Evolutionary conservation across 78 protist genomes (phyloP), one percentile per base, ranked within the genome.

Genomic region (Trichosphaerium sp.): DNA sequence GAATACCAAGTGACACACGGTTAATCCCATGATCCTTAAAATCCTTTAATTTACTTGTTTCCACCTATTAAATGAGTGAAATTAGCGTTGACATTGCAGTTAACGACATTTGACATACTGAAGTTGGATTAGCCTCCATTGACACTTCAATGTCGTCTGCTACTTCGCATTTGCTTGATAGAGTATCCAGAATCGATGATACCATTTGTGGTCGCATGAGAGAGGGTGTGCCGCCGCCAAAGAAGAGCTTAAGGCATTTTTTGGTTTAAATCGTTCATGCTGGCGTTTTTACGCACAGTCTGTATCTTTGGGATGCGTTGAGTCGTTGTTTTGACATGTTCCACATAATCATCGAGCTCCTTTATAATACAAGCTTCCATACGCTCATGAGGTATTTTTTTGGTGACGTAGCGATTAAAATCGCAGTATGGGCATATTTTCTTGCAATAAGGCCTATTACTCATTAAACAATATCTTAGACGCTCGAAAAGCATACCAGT

Each of bases 191-290:
- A 39, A 64, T 41, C 3, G 69, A 11, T 4, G 43, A 4, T 25
- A n/a, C 65, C 59, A 54, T 54, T 10, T 12, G 11, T 32, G 59
- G 59, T 6, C 10, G 6, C 41, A 77, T 77, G 32, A 78, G 28
- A 15, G 84, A 78, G 15, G 84, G 84, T 39, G 84, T 78, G 15
- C 84, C 84, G 48, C 84, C 84, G 14, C 84, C 84, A 69, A 78
- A 78, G 31, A 71, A 78, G 23, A 78, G n/a, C 71, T 6, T 75
- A 67, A 5, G 35, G 44, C 6, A 76, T 28, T 12, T 70, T 70
- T 18, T 29, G 40, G 34, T 38, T 21, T 52, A 32, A 21, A 23
- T 56, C 52, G 23, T 52, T 52, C 21, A 7, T 6, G 29, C 39
- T 32, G 3, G 14, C n/a, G n/a, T n/a, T n/a, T n/a, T n/a, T n/a